phyloP scores from a whole-genome alignment of 2,329 filamentous ascomycete genomes.

The Exutisphaerella laricina region DNA sequence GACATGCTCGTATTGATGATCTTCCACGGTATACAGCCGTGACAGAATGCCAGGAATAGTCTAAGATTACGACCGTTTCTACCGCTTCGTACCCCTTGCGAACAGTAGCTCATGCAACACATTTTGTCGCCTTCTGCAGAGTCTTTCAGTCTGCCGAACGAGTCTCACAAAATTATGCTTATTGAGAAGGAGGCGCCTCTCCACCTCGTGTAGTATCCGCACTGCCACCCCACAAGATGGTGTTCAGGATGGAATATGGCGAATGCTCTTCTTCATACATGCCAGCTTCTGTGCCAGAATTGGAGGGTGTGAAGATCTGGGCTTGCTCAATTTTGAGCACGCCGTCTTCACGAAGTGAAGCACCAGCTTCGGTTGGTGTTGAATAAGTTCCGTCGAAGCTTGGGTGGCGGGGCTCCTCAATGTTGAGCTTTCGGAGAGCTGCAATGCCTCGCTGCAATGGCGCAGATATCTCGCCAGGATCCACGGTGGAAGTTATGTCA shows the following conservation, averaged over 20 bases:
- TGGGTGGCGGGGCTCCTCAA: constrained; percentile 15
- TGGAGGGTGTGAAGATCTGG: constrained; percentile 26
- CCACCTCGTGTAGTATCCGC: background rate
- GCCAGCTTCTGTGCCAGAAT: constrained; percentile 27
- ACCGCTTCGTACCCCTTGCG: too few species aligned
- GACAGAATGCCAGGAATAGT: too few species aligned
- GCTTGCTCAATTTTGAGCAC: constrained; percentile 22
- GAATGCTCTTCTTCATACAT: constrained; percentile 35
- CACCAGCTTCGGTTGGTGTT: background rate
- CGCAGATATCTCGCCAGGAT: constrained; percentile 44
- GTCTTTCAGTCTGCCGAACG: too few species aligned
- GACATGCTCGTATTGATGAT: too few species aligned
- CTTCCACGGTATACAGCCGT: too few species aligned
- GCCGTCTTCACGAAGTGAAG: constrained; percentile 8
- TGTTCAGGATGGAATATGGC: constrained; percentile 46
- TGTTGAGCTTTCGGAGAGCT: constrained; percentile 41
- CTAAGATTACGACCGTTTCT: too few species aligned
- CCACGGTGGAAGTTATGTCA: constrained; percentile 44
- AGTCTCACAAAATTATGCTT: too few species aligned
- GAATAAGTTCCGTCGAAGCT: constrained; percentile 5
- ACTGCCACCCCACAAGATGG: constrained; percentile 36
- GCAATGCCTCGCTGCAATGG: constrained; percentile 45
- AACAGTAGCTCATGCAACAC: background rate
- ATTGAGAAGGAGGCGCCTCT: background rate
- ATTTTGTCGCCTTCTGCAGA: background rate